phyloP scores from a whole-genome alignment of 768 basidiomycete species.

The Galerina sulciceps region DNA sequence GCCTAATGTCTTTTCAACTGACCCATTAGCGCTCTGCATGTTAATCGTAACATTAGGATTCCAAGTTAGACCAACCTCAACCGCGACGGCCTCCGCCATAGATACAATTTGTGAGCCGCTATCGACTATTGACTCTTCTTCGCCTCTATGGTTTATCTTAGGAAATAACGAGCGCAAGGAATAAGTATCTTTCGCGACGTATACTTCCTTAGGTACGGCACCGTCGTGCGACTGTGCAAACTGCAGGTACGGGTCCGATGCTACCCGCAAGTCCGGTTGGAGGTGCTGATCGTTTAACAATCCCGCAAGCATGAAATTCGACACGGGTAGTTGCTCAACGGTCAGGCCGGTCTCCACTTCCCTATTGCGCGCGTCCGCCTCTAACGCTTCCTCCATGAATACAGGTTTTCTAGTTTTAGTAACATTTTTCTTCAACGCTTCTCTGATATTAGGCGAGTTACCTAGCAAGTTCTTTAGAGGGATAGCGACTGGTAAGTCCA shows the following conservation, averaged over 20 bases:
- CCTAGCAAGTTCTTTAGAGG: neutral
- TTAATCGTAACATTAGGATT: conserved; percentile 23
- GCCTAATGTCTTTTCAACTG: conserved; percentile 22
- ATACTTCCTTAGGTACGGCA: neutral
- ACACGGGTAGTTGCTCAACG: neutral
- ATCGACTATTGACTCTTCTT: conserved; percentile 24
- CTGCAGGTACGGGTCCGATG: neutral
- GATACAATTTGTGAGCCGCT: conserved; percentile 30
- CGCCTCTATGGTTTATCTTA: conserved; percentile 12
- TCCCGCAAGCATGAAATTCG: neutral
- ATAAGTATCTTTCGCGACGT: conserved; percentile 21
- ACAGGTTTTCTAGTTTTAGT: neutral
- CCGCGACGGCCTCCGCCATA: conserved; percentile 25
- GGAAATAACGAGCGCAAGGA: conserved; percentile 17
- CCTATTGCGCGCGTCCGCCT: neutral
- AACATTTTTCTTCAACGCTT: neutral
- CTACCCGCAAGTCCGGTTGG: neutral
- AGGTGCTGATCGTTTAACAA: neutral
- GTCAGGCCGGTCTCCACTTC: neutral
- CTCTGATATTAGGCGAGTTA: neutral
- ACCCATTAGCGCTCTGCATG: conserved; percentile 28
- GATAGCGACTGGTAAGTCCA: neutral
- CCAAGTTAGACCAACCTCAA: conserved; percentile 16
- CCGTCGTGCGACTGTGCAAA: neutral
- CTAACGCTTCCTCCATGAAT: neutral